Evolutionary conservation across 2,329 filamentous ascomycete species (phyloP), one percentile per base, ranked within the genome.

Genomic region (Penicillium sp.): DNA sequence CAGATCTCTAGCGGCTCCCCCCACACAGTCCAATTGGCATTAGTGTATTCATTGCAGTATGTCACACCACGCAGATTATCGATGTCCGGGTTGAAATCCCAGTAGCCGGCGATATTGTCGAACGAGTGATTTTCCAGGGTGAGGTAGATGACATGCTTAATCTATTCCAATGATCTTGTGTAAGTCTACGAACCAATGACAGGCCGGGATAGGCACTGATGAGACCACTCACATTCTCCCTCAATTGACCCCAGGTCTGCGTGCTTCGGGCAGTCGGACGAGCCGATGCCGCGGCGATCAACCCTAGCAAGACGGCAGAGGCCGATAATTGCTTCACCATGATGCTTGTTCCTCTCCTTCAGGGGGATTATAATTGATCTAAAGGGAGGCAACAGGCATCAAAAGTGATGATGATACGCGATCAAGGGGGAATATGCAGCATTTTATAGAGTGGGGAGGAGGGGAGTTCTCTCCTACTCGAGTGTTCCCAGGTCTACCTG

Each of bases 121-220:
- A 75, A 74, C 10, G 67, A 72, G 57, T 73, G 72, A 54, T 76
- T 76, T 56, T 75, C 71, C 58, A 72, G 65, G 49, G 73, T 72
- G 18, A 75, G 58, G 48, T 72, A 72, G 42, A 75, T 58, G 18
- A 74, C 69, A 60, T 71, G 67, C 55, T 71, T 70, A 54, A 71
- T 70, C 67, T 71, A 31, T 16, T 31, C 39, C 21, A 34, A 54
- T 14, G 56, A 48, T 21, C 55, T 40, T 18, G 14, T 21, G 39
- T 18, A 19, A 14, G 8, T 10, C 11, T 42, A 21, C 3, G 5
- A 10, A 28, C 10, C 33, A 18, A 4, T 4, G 14, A 3, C n/a
- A 16, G 5, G 16, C 13, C 14, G 8, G 31, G 2, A 6, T n/a
- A 14, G 10, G 8, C 18, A 19, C 16, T 11, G 23, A 8, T 19